Base-by-base conservation (phyloP, 1,284 basidiomycete species). In the Thecaphora thlaspeos region DNA sequence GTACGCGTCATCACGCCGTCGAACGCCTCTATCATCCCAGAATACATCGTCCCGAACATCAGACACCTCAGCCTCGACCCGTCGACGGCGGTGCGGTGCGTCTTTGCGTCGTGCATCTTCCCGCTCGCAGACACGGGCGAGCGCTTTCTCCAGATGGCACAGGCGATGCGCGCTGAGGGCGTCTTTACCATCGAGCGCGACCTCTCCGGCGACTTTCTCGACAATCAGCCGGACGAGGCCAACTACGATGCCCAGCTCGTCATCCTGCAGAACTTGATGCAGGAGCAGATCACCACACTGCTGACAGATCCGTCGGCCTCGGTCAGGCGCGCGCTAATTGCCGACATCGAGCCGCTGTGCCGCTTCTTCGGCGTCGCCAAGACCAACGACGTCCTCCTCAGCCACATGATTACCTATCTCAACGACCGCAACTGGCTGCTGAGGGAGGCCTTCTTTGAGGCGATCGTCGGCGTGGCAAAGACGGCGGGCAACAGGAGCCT, bases 381-480 rank as follows among this genome's bases (percentile, higher is more conserved):
- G 75, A 94, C 95, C 1, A 94, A 95, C 79, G 93, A 98, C 68
- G 88, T 94, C 3, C 82, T 99, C 7, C 81, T 98, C 19, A 92
- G 91, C 66, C 93, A 98, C 77, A 94, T 98, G 87, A 93, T 98
- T 77, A 98, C 95, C 0, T 98, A 96, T 73, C 83, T 98, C 66
- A 98, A 98, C 74, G 93, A 97, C 71, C 91, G 95, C 73, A 77
- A 80, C 28, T 97, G 94, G 93, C 80, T 89, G 21, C 80, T 98
- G 41, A 83, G 95, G 2, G 85, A 87, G 62, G 89, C 90, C 0
- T 97, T 98, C 78, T 96, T 97, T 72, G 91, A 95, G 75, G 90
- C 89, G 59, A 91, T 97, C 23, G 90, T 95, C 9, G 90, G 90
- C 55, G 90, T 99, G 2, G 94, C 91, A 3, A 46, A 53, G 17